Conservation (phyloP, 176 grass and related monocot species). For the Avena insularis region DNA sequence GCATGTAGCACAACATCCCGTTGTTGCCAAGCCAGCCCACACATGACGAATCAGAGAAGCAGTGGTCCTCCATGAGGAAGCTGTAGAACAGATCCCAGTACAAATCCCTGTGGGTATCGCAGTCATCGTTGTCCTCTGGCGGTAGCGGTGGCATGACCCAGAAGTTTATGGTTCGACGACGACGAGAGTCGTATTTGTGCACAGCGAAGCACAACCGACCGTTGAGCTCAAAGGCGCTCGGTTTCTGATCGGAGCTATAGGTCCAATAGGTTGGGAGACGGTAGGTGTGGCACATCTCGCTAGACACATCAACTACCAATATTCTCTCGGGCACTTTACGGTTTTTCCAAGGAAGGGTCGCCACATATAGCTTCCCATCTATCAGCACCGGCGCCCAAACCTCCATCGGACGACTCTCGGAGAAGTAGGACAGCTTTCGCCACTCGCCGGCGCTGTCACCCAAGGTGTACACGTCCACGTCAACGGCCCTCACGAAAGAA, state of each 20-base stretch:
- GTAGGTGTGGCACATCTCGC: not conserved
- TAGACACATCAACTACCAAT: not conserved
- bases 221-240: not conserved
- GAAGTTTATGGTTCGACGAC: not conserved
- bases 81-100: not conserved
- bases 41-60: not conserved
- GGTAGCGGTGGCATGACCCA: not conserved
- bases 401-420: not conserved
- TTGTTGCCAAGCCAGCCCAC: not conserved
- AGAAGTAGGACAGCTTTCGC: not conserved
- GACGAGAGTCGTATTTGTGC: no score
- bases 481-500: not conserved
- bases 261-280: not conserved
- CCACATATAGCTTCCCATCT: conserved; percentile 9
- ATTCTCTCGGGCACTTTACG: not conserved
- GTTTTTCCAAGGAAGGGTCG: not conserved
- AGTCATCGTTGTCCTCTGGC: not conserved
- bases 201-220: not conserved
- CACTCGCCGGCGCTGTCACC: not conserved
- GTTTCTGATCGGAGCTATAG: not conserved
- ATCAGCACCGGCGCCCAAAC: not conserved
- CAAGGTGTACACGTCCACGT: conserved; percentile 1
- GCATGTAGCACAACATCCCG: conserved; percentile 6
- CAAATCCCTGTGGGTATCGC: not conserved
- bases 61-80: not conserved